Conservation (phyloP, 2,329 filamentous ascomycete species). For the Rhynchosporium graminicola region DNA sequence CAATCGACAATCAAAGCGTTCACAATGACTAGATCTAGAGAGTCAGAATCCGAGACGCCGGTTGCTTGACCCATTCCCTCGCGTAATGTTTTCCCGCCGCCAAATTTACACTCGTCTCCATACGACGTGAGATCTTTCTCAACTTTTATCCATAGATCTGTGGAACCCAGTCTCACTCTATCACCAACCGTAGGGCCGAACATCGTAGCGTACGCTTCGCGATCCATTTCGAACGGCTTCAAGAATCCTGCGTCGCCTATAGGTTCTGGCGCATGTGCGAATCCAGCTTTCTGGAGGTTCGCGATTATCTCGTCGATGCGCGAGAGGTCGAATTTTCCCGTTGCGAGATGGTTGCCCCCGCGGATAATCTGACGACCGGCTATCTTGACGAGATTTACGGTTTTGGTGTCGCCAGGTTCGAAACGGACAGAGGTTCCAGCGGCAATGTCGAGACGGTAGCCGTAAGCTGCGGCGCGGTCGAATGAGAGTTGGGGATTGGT, state of each 20-base stretch:
- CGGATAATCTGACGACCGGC: slow-evolving; percentile 76
- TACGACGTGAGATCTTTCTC: slow-evolving; percentile 83
- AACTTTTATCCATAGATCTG: slow-evolving; percentile 86
- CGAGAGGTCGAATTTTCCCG: slow-evolving; percentile 66
- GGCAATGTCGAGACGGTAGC: slow-evolving; percentile 84
- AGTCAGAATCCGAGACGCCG: slow-evolving; percentile 69
- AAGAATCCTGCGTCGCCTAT: slow-evolving; percentile 52
- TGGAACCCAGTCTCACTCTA: slow-evolving; percentile 76
- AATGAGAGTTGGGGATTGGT: slow-evolving; percentile 89
- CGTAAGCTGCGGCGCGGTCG: slow-evolving; percentile 79
- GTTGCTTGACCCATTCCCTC: slow-evolving; percentile 96
- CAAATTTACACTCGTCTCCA: slow-evolving; percentile 94
- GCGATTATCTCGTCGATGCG: slow-evolving; percentile 66
- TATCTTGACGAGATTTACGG: slow-evolving; percentile 87
- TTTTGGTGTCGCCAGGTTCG: slow-evolving; percentile 90
- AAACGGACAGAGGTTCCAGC: slow-evolving; percentile 92
- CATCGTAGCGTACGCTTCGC: slow-evolving; percentile 80
- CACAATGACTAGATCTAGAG: slow-evolving; percentile 81
- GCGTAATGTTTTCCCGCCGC: slow-evolving; percentile 87
- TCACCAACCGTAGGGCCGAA: slow-evolving; percentile 93
- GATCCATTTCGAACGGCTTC: slow-evolving; percentile 69
- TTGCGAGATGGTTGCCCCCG: slow-evolving; percentile 80
- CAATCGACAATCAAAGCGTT: slow-evolving; percentile 92
- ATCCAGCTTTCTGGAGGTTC: slow-evolving; percentile 70
- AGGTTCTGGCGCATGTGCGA: slow-evolving; percentile 74